Conservation (phyloP, 257 asterid genomes). For the Nicotiana attenuata region DNA sequence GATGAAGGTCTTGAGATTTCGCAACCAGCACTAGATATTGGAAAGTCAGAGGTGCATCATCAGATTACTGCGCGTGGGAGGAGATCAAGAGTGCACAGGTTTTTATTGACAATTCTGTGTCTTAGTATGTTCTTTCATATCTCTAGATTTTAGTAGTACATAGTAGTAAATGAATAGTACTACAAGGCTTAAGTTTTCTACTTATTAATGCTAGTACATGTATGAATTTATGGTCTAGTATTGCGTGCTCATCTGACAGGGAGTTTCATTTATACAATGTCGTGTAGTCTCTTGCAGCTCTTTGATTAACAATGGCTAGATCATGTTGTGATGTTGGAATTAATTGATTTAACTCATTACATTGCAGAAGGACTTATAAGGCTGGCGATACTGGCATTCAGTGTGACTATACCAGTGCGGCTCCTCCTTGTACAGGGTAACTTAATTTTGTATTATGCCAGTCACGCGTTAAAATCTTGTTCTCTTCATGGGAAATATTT, state of each 20-base stretch:
- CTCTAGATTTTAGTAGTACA: background rate
- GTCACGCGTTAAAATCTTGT: background rate
- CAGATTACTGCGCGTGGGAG: constrained; percentile 71
- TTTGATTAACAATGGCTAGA: background rate
- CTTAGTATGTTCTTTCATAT: background rate
- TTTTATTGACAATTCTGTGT: background rate
- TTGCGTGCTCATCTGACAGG: background rate
- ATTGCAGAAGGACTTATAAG: constrained; percentile 62
- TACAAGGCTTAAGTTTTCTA: background rate
- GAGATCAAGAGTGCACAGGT: constrained; percentile 68
- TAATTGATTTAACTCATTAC: background rate
- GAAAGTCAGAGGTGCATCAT: constrained; percentile 77
- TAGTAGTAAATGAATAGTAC: background rate
- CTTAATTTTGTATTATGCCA: background rate
- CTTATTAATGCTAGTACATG: background rate
- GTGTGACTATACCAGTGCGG: constrained; percentile 51
- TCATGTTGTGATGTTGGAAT: background rate
- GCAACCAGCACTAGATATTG: constrained; percentile 73
- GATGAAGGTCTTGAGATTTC: constrained; percentile 80
- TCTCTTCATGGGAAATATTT: background rate
- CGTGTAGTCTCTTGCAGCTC: background rate
- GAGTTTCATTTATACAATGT: background rate
- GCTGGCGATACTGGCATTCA: constrained; percentile 43
- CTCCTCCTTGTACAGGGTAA: constrained; percentile 97
- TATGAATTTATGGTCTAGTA: background rate